A percentile compares a stretch with the other conserved stretches of the same genome.
phyloP scores from a whole-genome alignment of 208 protist genomes.

The Acanthamoeba lenticulata region DNA sequence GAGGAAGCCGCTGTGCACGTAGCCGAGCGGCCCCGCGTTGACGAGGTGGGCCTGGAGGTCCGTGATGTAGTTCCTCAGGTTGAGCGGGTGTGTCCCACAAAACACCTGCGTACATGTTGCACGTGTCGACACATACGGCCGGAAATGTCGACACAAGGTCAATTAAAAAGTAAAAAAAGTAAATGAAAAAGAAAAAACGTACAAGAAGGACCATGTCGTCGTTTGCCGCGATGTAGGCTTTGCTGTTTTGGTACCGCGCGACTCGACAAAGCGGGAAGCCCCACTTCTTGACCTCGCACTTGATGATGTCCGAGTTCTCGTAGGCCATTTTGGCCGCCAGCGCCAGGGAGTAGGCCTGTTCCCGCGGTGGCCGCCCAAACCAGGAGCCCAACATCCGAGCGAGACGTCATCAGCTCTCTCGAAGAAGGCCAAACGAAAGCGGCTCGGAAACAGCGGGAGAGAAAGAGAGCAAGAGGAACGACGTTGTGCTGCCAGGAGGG shows the following conservation, averaged over 20 bases:
- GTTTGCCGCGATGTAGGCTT: conserved; percentile 35
- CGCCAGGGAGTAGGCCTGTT: conserved; percentile 56
- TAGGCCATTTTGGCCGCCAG: conserved; percentile 43
- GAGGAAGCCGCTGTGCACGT: conserved; percentile 29
- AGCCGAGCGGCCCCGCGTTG: not conserved
- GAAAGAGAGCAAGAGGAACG: not conserved
- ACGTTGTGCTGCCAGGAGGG: not conserved
- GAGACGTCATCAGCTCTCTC: not conserved
- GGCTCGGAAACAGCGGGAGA: too few relatives aligned
- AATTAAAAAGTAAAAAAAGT: not conserved
- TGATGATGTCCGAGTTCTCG: conserved; percentile 51
- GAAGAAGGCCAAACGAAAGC: too few relatives aligned
- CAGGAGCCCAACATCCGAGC: not conserved
- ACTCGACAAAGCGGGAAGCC: conserved; percentile 9
- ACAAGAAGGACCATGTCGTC: conserved; percentile 43
- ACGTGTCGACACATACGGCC: too few relatives aligned
- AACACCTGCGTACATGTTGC: not conserved
- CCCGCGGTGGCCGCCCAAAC: not conserved
- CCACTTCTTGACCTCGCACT: conserved; percentile 33
- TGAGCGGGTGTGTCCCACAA: conserved; percentile 31
- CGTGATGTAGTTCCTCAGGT: conserved; percentile 30
- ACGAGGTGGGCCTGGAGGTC: conserved; percentile 27
- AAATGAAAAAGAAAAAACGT: not conserved
- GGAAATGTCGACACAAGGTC: too few relatives aligned
- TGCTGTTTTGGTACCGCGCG: conserved; percentile 39